Conservation (phyloP, 208 protist genomes). For the Leishmania turanica region DNA sequence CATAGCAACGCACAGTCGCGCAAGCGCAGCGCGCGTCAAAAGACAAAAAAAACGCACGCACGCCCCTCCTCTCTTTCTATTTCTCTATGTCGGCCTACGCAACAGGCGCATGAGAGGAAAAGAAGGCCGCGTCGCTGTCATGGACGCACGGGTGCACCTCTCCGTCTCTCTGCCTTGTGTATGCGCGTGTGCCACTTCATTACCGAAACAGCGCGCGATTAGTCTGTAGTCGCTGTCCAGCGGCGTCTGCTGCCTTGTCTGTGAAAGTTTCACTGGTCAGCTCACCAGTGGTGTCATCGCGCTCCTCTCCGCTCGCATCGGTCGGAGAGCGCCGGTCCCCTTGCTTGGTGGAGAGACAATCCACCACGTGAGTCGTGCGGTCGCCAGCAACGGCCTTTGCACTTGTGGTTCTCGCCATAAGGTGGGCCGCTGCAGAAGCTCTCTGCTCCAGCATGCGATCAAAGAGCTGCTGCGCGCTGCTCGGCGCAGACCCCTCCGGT, state of each 20-base stretch:
- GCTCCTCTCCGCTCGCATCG: not conserved
- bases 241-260: not conserved
- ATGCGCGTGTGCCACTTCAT: not conserved
- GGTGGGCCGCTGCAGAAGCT: no score
- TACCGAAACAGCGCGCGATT: slow-evolving; percentile 25
- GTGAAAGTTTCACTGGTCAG: not conserved
- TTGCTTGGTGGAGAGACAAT: slow-evolving; percentile 8
- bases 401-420: not conserved
- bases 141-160: not conserved
- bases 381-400: not conserved
- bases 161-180: not conserved
- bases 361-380: not conserved
- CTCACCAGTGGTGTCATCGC: not conserved
- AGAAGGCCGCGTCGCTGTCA: not conserved
- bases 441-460: slow-evolving; percentile 26
- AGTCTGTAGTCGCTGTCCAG: slow-evolving; percentile 8
- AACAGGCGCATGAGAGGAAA: not conserved
- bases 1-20: not conserved
- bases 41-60: not conserved
- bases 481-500: not conserved
- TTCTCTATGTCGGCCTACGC: not conserved
- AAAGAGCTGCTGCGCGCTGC: slow-evolving; percentile 30
- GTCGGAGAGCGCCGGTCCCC: not conserved
- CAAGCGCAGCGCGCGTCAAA: not conserved
- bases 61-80: not conserved